These are phyloP conservation scores for sunflower (Helianthus annuus) DNA, from an alignment of 129 eudicot species.

Conservation along the genomic window HanXRQr2.0-SUNRISE NC_035446.2:99152559-99153058, in stretches of 20 bases:
- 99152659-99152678: conserved; percentile 97
- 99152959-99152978: not conserved
- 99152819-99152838: conserved; percentile 87
- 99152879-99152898: conserved; percentile 87
- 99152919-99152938: conserved; percentile 2
- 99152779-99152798: conserved; percentile 31
- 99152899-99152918: not conserved
- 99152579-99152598: conserved; percentile 12
- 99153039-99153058: conserved; percentile 98
- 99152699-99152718: conserved; percentile 84
- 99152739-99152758: not conserved
- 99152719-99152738: not conserved
- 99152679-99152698: conserved; percentile 97
- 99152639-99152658: conserved; percentile 52
- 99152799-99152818: conserved; percentile 94
- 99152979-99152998: conserved; percentile 45
- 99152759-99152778: not conserved
- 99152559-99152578: conserved; percentile 26
- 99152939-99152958: not conserved
- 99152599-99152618: not conserved
- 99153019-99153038: conserved; percentile 99
- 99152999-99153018: conserved; percentile 98
- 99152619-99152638: conserved; percentile 9
- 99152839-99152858: conserved; percentile 84
- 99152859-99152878: conserved; percentile 83